Evolutionary conservation across 768 basidiomycete genomes (phyloP).

Genomic region (Lentinula raphanica): DNA sequence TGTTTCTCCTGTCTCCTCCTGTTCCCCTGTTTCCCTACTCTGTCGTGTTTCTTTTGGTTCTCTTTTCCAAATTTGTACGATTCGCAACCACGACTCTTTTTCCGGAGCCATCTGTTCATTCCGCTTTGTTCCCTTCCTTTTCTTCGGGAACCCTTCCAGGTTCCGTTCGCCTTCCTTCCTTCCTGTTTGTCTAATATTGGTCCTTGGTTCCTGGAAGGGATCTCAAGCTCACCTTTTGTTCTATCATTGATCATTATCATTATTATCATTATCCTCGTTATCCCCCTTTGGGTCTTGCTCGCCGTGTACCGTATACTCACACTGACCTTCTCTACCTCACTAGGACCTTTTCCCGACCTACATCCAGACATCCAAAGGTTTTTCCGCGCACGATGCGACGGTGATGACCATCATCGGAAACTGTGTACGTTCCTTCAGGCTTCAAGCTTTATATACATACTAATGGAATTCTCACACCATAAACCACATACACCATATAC

Average conservation of each 20-base stretch:
- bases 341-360: slow-evolving; percentile 81
- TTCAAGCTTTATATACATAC: no score
- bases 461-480: no score
- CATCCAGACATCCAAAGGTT: slow-evolving; percentile 55
- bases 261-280: no score
- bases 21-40: background rate
- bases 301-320: background rate
- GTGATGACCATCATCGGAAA: slow-evolving; percentile 80
- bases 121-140: background rate
- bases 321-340: background rate
- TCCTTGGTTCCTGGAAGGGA: no score
- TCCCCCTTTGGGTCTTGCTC: background rate
- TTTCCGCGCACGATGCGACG: slow-evolving; percentile 53
- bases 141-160: no score
- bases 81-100: background rate
- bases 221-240: no score
- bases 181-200: no score
- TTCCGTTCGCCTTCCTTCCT: no score
- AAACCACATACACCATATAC: no score
- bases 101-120: background rate
- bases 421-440: slow-evolving; percentile 35
- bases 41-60: background rate
- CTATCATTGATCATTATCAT: no score
- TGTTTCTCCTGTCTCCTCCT: background rate
- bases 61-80: background rate